Base-by-base conservation (phyloP, 352 stramenopile species). In the Ophiocytium majus region DNA sequence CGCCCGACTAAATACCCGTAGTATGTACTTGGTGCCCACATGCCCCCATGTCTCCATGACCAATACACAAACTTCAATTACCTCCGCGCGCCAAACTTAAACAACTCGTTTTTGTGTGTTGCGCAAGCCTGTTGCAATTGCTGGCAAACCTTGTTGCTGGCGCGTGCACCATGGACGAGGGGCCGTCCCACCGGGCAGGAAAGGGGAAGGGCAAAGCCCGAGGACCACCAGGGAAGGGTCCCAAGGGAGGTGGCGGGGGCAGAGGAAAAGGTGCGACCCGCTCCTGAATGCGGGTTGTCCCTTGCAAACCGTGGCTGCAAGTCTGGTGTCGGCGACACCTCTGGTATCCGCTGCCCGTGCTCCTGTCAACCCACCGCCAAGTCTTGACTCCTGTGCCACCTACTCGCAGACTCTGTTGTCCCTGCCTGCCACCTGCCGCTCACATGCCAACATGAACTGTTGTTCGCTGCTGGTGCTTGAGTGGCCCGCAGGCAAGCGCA, bases 131-230 rank as follows among this genome's bases (percentile, higher is more conserved):
- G n/a, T n/a, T n/a, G n/a, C n/a, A n/a, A n/a, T n/a, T n/a, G n/a
- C n/a, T n/a, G n/a, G n/a, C n/a, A n/a, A n/a, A n/a, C n/a, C n/a
- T n/a, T n/a, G n/a, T n/a, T n/a, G n/a, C n/a, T n/a, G n/a, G n/a
- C n/a, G n/a, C n/a, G n/a, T n/a, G n/a, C n/a, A n/a, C 43, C 43
- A 76, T 76, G 64, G 64, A 76, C 64, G 64, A 37, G 5, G 64
- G 31, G 31, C 64, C 64, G 5, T 37, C 64, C 5, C 64, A 76
- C 17, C 5, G 64, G 34, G 10, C 31, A 17, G 64, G 64, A 34
- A 76, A 76, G 64, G 64, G 64, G 10, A 37, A 34, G 10, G 64
- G 64, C 5, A 76, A 76, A 17, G 64, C 5, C 64, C 5, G 17
- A 17, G 64, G 64, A 34, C 19, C 17, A 66, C 17, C 17, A 66